Conservation (phyloP, 2,329 filamentous ascomycete genomes). For the Penicillium expansum region DNA sequence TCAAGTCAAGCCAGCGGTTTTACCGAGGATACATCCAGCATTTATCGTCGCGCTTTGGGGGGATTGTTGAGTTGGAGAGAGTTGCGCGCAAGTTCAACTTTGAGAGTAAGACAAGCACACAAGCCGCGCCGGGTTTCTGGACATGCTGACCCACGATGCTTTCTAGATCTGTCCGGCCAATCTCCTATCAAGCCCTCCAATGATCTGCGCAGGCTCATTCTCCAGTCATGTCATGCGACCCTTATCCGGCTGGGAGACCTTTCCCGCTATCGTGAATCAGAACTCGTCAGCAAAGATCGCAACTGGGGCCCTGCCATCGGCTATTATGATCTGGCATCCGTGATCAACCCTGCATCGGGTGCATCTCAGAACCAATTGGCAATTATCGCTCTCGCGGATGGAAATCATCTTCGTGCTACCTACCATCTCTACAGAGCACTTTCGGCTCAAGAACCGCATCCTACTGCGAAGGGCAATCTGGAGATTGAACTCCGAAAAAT, state of each 20-base stretch:
- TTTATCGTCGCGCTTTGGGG: conserved; percentile 60
- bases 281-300: conserved; percentile 68
- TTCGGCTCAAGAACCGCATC: conserved; percentile 70
- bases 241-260: conserved; percentile 87
- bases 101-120: conserved; percentile 36
- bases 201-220: conserved; percentile 58
- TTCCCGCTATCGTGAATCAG: conserved; percentile 75
- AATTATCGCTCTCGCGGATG: conserved; percentile 73
- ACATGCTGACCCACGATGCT: conserved; percentile 8
- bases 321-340: conserved; percentile 79
- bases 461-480: conserved; percentile 71
- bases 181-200: conserved; percentile 48
- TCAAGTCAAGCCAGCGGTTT: conserved; percentile 83
- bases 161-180: conserved; percentile 44
- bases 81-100: conserved; percentile 53
- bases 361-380: conserved; percentile 87
- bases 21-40: conserved; percentile 83
- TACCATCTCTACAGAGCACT: conserved; percentile 88
- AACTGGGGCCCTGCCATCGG: conserved; percentile 77
- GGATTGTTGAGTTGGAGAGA: conserved; percentile 57
- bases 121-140: background rate
- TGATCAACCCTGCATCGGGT: conserved; percentile 74
- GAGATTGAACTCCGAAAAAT: conserved; percentile 74
- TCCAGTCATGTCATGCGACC: conserved; percentile 75
- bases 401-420: conserved; percentile 76